Base-by-base conservation (phyloP, 2,329 filamentous ascomycete species). In the Phialophora chinensis region DNA sequence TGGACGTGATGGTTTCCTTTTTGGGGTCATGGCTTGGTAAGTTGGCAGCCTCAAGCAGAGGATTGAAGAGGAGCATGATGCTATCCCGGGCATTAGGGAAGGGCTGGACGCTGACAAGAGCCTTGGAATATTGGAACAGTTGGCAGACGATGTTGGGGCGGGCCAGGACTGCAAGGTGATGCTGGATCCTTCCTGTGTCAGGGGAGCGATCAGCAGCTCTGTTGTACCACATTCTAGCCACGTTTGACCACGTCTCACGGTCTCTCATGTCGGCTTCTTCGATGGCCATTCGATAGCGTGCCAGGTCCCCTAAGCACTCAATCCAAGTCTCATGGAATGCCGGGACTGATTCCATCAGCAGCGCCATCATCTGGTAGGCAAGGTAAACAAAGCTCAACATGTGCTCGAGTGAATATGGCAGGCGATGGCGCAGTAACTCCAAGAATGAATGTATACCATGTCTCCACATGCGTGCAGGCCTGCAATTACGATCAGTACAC, bases 311-410 rank as follows among this genome's bases (percentile, higher is more conserved):
- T 0, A 98, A 80, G 61, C 93, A 97, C 71, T 97, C 94, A 8
- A 96, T 91, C 94, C 94, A 98, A 0, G 91, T 97, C 65, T 95
- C 91, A 60, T 91, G 86, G 71, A 96, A 97, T 0, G 86, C 84
- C 0, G 91, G 88, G 0, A 97, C 91, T 0, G 91, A 96, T 73
- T 98, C 94, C 66, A 93, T 91, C 0, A 97, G 78, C 0, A 97
- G 78, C 0, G 91, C 90, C 86, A 97, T 92, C 87, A 96, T 96
- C 1, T 90, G 90, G 70, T 97, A 98, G 0, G 93, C 90, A 17
- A 94, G 78, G 69, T 96, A 96, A 0, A 98, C 92, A 63, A 97
- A 98, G 0, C 89, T 88, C 0, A 97, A 80, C 93, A 98, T 97
- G 63, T 96, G 91, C 58, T 97, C 93, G 0, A 93, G 79, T 1